phyloP scores from a whole-genome alignment of 345 rosid species.

The Linum tenue region DNA sequence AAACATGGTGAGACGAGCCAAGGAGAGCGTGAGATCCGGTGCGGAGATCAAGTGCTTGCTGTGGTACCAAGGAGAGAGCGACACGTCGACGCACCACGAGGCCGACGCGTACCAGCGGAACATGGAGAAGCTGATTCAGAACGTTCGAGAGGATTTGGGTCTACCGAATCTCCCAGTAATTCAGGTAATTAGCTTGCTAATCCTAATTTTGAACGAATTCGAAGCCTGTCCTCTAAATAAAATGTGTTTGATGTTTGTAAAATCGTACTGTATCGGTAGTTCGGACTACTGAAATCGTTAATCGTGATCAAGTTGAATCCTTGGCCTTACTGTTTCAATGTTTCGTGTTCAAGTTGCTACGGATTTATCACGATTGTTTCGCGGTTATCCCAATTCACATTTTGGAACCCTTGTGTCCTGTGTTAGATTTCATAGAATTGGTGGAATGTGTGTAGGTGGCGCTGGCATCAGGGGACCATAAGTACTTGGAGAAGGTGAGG shows the following conservation, averaged over 20 bases:
- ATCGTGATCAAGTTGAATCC: background rate
- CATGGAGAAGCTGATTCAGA: constrained; percentile 44
- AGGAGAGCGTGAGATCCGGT: constrained; percentile 43
- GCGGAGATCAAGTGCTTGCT: constrained; percentile 66
- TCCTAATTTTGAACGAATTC: no score
- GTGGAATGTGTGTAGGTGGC: constrained; percentile 48
- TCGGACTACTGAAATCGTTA: background rate
- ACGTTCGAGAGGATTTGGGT: constrained; percentile 55
- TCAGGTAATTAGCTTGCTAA: constrained; percentile 33
- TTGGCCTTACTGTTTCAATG: no score
- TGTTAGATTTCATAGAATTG: background rate
- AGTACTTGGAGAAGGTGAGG: constrained; percentile 59
- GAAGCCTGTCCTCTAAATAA: no score
- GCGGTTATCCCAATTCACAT: background rate
- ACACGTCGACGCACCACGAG: constrained; percentile 37
- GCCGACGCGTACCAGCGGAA: constrained; percentile 53
- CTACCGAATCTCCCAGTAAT: constrained; percentile 69
- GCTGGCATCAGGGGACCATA: constrained; percentile 57
- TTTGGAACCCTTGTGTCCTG: background rate
- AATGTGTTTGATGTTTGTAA: no score
- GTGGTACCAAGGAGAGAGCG: constrained; percentile 97
- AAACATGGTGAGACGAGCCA: constrained; percentile 58
- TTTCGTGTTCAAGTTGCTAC: no score
- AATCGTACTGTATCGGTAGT: no score
- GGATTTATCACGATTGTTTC: no score